Evolutionary conservation across 208 protist genomes (phyloP).

Genomic region (Wallacemonas collosoma): DNA sequence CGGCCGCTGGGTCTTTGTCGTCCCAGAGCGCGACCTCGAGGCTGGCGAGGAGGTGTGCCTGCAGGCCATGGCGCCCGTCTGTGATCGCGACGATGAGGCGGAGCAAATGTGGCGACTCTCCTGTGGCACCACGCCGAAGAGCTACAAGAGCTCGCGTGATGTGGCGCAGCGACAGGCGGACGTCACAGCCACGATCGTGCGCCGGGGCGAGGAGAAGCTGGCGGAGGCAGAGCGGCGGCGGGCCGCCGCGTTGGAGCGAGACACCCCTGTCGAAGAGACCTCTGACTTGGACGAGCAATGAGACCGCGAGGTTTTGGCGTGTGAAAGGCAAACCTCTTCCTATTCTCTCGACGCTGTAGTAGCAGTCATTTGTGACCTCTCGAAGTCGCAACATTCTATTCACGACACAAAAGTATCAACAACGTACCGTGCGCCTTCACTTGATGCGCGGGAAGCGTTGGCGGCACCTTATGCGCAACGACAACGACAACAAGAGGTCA

Average conservation of each 20-base stretch:
- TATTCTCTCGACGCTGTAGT: too few species aligned
- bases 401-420: too few species aligned
- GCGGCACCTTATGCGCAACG: too few species aligned
- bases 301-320: neutral
- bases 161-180: constrained; percentile 44
- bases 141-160: constrained; percentile 61
- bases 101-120: constrained; percentile 89
- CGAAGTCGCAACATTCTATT: too few species aligned
- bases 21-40: constrained; percentile 47
- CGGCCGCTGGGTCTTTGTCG: constrained; percentile 80
- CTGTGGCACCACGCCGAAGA: constrained; percentile 64
- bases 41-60: constrained; percentile 76
- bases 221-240: neutral
- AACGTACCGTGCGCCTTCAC: too few species aligned
- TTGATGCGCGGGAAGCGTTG: too few species aligned
- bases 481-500: too few species aligned
- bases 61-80: constrained; percentile 90
- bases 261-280: neutral
- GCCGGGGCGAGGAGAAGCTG: constrained; percentile 29
- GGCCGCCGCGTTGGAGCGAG: neutral
- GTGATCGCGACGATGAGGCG: constrained; percentile 74
- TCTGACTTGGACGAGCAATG: constrained; percentile 3
- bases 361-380: too few species aligned
- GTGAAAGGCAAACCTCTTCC: neutral
- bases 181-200: constrained; percentile 54